Conservation (phyloP, 495 filamentous ascomycete species). For the Extremus antarcticus region DNA sequence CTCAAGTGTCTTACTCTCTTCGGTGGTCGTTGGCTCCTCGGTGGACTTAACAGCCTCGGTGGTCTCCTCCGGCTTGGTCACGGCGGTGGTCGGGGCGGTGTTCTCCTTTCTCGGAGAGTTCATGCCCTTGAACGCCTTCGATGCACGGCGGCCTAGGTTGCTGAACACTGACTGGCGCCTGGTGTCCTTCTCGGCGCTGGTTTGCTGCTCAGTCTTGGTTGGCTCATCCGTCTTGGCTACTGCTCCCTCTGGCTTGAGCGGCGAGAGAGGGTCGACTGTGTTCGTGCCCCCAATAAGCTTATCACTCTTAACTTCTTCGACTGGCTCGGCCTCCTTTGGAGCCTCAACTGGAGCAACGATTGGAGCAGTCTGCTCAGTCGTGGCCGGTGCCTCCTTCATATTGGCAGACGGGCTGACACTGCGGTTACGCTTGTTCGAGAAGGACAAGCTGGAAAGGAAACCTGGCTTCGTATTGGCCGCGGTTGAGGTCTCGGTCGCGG, state of each 20-base stretch:
- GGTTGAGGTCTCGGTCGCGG: constrained; percentile 7
- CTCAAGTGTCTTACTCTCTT: constrained; percentile 21
- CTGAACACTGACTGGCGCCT: constrained; percentile 35
- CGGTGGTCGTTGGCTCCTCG: constrained; percentile 21
- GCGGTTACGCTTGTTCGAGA: constrained; percentile 28
- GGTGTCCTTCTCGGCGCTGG: constrained; percentile 8
- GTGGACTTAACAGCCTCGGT: constrained; percentile 20
- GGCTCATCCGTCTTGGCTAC: constrained; percentile 15
- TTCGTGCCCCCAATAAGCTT: constrained; percentile 16
- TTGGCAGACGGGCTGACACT: constrained; percentile 16
- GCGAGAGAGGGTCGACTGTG: background rate
- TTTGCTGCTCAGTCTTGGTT: too few relatives aligned
- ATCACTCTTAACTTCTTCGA: constrained; percentile 18
- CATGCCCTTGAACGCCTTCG: constrained; percentile 19
- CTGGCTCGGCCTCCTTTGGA: constrained; percentile 3
- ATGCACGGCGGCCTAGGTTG: constrained; percentile 23
- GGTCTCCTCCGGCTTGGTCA: constrained; percentile 9
- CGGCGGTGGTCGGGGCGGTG: background rate
- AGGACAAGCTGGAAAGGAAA: constrained; percentile 42
- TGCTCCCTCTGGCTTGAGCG: constrained; percentile 18
- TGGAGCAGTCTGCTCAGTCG: constrained; percentile 3
- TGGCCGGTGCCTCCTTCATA: constrained; percentile 9
- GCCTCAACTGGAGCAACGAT: background rate
- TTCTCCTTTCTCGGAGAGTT: constrained; percentile 14
- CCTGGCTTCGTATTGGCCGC: constrained; percentile 34